A percentile compares a stretch with the other conserved stretches of the same genome.
These are phyloP conservation scores for Nyssa sinensis DNA, from an alignment of 148 eudicot species.

Conservation along the genomic window DNA sequence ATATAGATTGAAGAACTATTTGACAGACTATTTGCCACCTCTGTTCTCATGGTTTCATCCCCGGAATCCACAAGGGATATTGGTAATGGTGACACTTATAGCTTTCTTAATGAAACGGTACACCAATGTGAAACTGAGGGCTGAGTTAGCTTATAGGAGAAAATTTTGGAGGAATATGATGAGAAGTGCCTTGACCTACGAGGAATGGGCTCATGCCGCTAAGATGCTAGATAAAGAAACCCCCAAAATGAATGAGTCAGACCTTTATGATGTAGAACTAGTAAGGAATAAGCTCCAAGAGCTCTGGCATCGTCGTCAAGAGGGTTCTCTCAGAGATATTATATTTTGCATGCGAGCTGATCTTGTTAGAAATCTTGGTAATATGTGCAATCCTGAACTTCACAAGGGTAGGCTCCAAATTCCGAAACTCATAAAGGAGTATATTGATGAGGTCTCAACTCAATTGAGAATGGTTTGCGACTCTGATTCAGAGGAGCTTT, in stretches of 20 bases:
- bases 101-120: slow-evolving; percentile 75
- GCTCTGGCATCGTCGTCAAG: slow-evolving; percentile 78
- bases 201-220: slow-evolving; percentile 97
- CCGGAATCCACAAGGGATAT: slow-evolving; percentile 81
- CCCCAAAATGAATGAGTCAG: slow-evolving; percentile 61
- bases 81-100: slow-evolving; percentile 65
- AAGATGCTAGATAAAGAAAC: slow-evolving; percentile 83
- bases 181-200: slow-evolving; percentile 71
- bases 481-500: slow-evolving; percentile 81
- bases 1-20: slow-evolving; percentile 16
- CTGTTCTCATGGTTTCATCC: slow-evolving; percentile 88
- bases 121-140: slow-evolving; percentile 73
- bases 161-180: slow-evolving; percentile 98
- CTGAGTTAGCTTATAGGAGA: slow-evolving; percentile 82
- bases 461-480: slow-evolving; percentile 94
- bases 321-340: slow-evolving; percentile 73
- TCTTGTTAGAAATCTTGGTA: slow-evolving; percentile 82
- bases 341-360: slow-evolving; percentile 93
- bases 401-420: slow-evolving; percentile 93
- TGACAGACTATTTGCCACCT: slow-evolving; percentile 46
- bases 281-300: slow-evolving; percentile 87
- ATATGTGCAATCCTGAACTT: slow-evolving; percentile 95
- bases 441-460: slow-evolving; percentile 82
- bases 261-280: slow-evolving; percentile 81
- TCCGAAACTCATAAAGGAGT: slow-evolving; percentile 80